Conservation (phyloP, 495 filamentous ascomycete species). For the Pseudotulostoma volvatum region DNA sequence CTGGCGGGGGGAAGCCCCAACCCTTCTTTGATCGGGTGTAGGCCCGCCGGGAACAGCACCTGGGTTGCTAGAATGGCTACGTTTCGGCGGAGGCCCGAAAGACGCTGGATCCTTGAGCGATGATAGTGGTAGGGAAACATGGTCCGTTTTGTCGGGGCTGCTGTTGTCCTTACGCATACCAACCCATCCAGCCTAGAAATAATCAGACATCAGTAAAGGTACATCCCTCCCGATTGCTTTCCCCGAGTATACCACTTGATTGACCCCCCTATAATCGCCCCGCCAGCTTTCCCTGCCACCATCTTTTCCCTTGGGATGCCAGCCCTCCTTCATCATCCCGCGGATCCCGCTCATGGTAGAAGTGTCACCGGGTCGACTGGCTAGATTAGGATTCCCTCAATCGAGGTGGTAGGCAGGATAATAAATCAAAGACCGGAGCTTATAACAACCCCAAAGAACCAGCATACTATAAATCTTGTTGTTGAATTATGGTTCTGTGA, state of each 20-base stretch:
- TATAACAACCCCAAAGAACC: no score
- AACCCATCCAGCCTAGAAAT: constrained; percentile 35
- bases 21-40: constrained; percentile 30
- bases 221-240: no score
- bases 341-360: constrained; percentile 36
- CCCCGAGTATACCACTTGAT: constrained; percentile 43
- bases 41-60: constrained; percentile 28
- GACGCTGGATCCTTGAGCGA: constrained; percentile 65
- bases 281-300: constrained; percentile 41
- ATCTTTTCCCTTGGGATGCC: constrained; percentile 41
- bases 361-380: no score
- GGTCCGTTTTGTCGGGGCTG: constrained; percentile 18
- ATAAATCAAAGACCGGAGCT: no score
- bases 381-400: no score
- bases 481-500: no score
- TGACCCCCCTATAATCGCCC: constrained; percentile 41
- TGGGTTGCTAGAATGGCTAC: constrained; percentile 30
- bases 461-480: no score
- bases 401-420: no score
- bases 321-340: constrained; percentile 37
- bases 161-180: constrained; percentile 35
- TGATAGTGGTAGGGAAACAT: constrained; percentile 53
- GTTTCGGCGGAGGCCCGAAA: constrained; percentile 77
- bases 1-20: constrained; percentile 31
- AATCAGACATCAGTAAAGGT: constrained; percentile 1